Conservation (phyloP, 1,284 basidiomycete species). For the Papiliotrema nemorosa region DNA sequence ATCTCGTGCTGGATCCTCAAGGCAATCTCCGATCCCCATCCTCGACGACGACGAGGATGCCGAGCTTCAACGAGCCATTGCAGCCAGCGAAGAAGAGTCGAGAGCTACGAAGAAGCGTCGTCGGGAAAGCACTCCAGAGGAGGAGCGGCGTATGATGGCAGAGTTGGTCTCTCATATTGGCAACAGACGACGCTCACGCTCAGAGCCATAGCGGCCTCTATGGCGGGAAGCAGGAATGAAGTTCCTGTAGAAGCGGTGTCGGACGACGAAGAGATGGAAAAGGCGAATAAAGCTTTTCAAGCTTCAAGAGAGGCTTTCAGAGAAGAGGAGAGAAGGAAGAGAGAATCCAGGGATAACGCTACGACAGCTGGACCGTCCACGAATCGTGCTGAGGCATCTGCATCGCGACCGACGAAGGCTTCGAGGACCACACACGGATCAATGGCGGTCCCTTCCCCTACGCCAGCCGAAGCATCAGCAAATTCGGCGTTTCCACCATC, state of each 20-base stretch:
- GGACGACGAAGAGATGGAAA: conserved; percentile 13
- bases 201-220: conserved; percentile 37
- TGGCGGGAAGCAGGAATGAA: conserved; percentile 5
- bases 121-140: conserved; percentile 38
- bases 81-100: conserved; percentile 23
- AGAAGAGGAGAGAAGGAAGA: conserved; percentile 6
- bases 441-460: neutral
- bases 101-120: conserved; percentile 24
- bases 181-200: neutral
- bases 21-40: conserved; percentile 1
- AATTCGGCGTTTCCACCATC: conserved; percentile 1
- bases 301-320: conserved; percentile 15
- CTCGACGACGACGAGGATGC: conserved; percentile 32
- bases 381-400: neutral
- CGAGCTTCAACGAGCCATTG: conserved; percentile 24
- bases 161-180: conserved; percentile 26
- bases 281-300: conserved; percentile 16
- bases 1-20: conserved; percentile 6
- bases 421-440: too few relatives aligned
- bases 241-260: conserved; percentile 3
- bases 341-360: neutral
- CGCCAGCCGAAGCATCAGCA: neutral
- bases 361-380: too few relatives aligned
- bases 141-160: conserved; percentile 34
- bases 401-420: neutral